A percentile compares a stretch with the other conserved stretches of the same genome.
Evolutionary conservation across 2,329 filamentous ascomycete species (phyloP).

Genomic region (Didymella pomorum): DNA sequence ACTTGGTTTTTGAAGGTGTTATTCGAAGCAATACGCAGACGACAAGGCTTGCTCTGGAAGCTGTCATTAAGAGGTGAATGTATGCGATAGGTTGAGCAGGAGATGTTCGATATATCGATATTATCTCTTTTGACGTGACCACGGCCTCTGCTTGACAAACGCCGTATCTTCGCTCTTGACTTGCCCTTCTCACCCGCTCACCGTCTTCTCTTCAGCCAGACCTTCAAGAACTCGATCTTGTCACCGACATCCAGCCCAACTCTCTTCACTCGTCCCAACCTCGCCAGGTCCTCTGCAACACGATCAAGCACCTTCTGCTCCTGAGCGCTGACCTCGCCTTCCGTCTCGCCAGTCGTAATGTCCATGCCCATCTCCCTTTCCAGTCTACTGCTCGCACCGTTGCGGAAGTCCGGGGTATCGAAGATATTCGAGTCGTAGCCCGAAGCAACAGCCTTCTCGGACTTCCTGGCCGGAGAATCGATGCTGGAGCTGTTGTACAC

Average conservation of each 20-base stretch:
- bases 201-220: conserved; percentile 63
- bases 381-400: conserved; percentile 21
- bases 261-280: conserved; percentile 85
- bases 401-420: conserved; percentile 38
- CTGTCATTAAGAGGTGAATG: too few relatives aligned
- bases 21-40: too few relatives aligned
- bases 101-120: too few relatives aligned
- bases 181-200: not conserved
- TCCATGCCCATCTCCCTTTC: conserved; percentile 28
- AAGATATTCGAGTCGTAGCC: conserved; percentile 48
- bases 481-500: conserved; percentile 56
- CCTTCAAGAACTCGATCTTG: conserved; percentile 81
- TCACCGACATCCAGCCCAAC: conserved; percentile 84
- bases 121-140: too few relatives aligned
- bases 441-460: conserved; percentile 26
- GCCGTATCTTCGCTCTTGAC: not conserved
- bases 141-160: not conserved
- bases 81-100: too few relatives aligned
- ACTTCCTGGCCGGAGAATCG: conserved; percentile 26
- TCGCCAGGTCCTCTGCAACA: conserved; percentile 84
- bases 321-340: conserved; percentile 36
- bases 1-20: too few relatives aligned
- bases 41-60: too few relatives aligned
- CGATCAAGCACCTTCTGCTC: conserved; percentile 78
- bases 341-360: conserved; percentile 19